Base-by-base conservation (phyloP, 202 grass and related monocot genomes). In the Dendrocalamus latiflorus region DNA sequence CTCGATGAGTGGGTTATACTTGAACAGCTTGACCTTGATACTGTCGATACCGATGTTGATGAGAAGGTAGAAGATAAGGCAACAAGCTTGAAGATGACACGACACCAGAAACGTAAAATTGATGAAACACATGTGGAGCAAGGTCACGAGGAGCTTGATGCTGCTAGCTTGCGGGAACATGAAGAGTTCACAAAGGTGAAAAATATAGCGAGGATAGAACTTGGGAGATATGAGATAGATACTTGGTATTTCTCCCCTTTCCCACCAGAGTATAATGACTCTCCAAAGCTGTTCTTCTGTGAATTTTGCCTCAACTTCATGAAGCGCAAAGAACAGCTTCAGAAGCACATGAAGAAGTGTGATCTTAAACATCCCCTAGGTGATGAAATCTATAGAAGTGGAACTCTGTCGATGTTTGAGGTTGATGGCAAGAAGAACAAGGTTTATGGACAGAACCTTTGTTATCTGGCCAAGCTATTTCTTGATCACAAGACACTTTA, bases 161-260 rank as follows among this genome's bases (percentile, higher is more conserved):
- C 91, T 80, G 96, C 93, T 68, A 99, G 96, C 65, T 93, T 99
- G 81, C 73, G 96, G 49, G 96, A 99, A 50, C 96, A 99, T 81
- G 96, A 99, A 63, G 96, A 99, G 85, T 99, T 99, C 57, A 99
- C 96, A 36, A 99, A 99, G 74, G 96, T 99, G 61, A 99, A 99
- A 90, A 99, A 99, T 81, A 99, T 99, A 24, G 91, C 96, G 15
- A 99, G 96, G 76, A 99, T 99, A 76, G 96, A 99, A 81, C 93
- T 99, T 64, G 96, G 96, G 47, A 89, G 91, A 90, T 96, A 99
- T 74, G 96, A 94, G 62, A 99, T 99, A 81, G 96, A 99, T 79
- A 99, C 96, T 22, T 99, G 96, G 96, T 99, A 99, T 86, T 99
- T 96, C 86, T 99, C 96, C 50, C 96, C 96, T 65, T 99, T 99